These are phyloP conservation scores for Alternaria gansuensis DNA, from an alignment of 2,329 filamentous ascomycete genomes.

Conservation along the genomic window DNA sequence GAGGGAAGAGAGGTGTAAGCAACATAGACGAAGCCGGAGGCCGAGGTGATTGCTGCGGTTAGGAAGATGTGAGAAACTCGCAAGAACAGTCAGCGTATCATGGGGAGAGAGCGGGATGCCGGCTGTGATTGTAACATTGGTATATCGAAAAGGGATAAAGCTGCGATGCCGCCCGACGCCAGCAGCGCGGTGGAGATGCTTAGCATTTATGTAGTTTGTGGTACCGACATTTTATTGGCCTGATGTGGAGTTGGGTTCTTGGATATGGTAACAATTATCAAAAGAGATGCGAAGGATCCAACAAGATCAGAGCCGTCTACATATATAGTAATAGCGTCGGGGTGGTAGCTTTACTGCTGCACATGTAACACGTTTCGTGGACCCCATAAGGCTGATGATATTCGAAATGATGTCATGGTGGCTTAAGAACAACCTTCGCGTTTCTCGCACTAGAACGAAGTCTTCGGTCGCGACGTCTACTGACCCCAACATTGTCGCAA, in stretches of 20 bases:
- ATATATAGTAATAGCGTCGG: neutral
- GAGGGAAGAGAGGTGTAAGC: constrained; percentile 22
- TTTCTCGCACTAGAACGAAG: neutral
- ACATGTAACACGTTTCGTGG: constrained; percentile 13
- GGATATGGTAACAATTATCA: neutral
- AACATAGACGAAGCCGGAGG: constrained; percentile 41
- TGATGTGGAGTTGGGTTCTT: neutral
- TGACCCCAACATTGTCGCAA: constrained; percentile 4
- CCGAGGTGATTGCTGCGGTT: constrained; percentile 37
- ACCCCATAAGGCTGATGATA: neutral
- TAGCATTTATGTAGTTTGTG: constrained; percentile 33
- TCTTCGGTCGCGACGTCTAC: neutral
- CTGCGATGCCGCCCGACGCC: constrained; percentile 48
- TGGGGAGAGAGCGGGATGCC: constrained; percentile 51
- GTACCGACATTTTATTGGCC: constrained; percentile 18
- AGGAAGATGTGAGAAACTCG: constrained; percentile 52
- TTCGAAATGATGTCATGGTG: constrained; percentile 22
- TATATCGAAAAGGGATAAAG: constrained; percentile 47
- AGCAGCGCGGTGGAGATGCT: constrained; percentile 47
- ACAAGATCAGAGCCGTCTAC: neutral
- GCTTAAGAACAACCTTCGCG: neutral
- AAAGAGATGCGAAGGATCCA: neutral
- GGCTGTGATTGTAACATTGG: constrained; percentile 48
- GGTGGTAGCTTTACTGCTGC: neutral
- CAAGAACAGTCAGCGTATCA: constrained; percentile 51